Percentiles rank a stretch among this genome's conserved stretches.
Conservation (phyloP, 2,329 filamentous ascomycete species). For the Metarhizium humberi region DNA sequence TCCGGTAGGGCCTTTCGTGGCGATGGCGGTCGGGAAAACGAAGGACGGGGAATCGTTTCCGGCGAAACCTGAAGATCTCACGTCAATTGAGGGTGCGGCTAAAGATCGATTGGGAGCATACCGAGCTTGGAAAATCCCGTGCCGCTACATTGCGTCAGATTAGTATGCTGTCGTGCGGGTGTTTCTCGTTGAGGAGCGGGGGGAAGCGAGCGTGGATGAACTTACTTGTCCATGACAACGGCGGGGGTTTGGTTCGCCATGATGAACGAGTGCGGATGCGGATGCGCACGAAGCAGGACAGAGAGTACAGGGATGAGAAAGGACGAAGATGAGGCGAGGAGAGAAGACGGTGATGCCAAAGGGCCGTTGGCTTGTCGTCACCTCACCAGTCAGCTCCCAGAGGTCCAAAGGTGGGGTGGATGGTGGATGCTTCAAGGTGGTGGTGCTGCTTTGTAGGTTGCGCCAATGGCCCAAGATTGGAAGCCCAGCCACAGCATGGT, state of each 20-base stretch:
- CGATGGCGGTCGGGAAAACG: constrained; percentile 97
- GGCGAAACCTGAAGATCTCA: constrained; percentile 65
- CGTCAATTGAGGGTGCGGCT: constrained; percentile 14
- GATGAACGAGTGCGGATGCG: constrained; percentile 16
- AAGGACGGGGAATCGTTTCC: constrained; percentile 99
- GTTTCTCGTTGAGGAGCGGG: constrained; percentile 16
- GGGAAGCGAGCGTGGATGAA: constrained; percentile 36
- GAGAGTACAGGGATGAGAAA: not conserved
- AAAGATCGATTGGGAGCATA: constrained; percentile 32
- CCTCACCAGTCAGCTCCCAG: not conserved
- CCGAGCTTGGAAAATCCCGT: constrained; percentile 99
- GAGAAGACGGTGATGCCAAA: constrained; percentile 1
- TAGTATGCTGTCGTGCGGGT: constrained; percentile 17
- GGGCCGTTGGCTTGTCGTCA: constrained; percentile 9
- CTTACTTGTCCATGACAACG: constrained; percentile 99
- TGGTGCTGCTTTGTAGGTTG: too few species aligned
- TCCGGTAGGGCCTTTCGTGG: constrained; percentile 73
- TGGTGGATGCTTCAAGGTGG: too few species aligned
- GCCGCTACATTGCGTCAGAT: constrained; percentile 55
- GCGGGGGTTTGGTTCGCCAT: constrained; percentile 99
- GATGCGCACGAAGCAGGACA: constrained; percentile 10
- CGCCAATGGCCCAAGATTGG: too few species aligned
- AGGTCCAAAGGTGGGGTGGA: too few species aligned
- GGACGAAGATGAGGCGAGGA: constrained; percentile 5
- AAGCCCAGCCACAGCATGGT: too few species aligned